Base-by-base conservation (phyloP, 1,284 basidiomycete genomes). In the Cryptococcus floricola region DNA sequence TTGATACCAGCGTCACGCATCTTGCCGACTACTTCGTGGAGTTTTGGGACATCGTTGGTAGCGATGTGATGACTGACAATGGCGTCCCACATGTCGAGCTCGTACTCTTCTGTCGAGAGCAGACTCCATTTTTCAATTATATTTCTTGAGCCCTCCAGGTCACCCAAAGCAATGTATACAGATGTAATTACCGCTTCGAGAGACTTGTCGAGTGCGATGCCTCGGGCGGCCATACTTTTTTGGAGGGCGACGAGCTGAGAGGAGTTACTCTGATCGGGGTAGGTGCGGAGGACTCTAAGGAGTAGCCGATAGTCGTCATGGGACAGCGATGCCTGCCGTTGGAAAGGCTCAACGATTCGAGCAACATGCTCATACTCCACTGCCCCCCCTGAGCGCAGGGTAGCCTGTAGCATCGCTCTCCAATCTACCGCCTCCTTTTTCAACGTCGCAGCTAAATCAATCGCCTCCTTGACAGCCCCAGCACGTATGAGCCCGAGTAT, bases 21-120 rank as follows among this genome's bases (percentile, higher is more conserved):
- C 23, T 18, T 46, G 16, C 14, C 48, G 19, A 62, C 39, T 2
- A 52, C 50, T 0, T 53, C 27, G 39, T 61, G 53, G 13, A 64
- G 42, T 1, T 28, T 49, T 3, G 52, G n/a, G 1, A 25, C 28
- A 37, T 67, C 57, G 2, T 42, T 28, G 18, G 51, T 39, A n/a
- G 61, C 60, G 13, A 67, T 63, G 25, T 59, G 52, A 4, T 63
- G 23, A 27, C 56, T 52, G 18, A 59, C 42, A 13, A 50, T 47
- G 8, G 61, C 59, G 28, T 58, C 60, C 58, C 58, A 63, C 42
- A 58, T 28, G 3, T 48, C 54, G 8, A 55, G 56, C 14, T 46
- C 52, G 4, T 16, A 12, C 5, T 46, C 42, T 18, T 51, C 34
- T 9, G 23, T 28, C 6, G 10, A 23, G 7, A 25, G 18, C 5